phyloP scores from a whole-genome alignment of 164 flowering plant species.

The Aristolochia californica region DNA sequence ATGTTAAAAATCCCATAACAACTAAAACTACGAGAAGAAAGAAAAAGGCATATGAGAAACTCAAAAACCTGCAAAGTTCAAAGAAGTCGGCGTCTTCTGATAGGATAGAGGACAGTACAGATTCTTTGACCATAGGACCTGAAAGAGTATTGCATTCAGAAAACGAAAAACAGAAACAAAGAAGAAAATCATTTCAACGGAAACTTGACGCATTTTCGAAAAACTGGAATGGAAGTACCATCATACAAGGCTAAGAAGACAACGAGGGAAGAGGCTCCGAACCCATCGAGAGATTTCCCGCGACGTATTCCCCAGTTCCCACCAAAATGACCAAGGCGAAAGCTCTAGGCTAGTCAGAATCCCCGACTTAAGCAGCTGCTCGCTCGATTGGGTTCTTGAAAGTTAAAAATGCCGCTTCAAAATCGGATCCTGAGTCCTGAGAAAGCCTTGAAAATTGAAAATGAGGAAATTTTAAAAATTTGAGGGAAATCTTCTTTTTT shows the following conservation, averaged over 20 bases:
- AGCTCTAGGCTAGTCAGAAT: too few relatives aligned
- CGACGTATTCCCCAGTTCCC: slow-evolving; percentile 2
- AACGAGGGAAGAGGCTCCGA: slow-evolving; percentile 46
- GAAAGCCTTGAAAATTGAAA: too few relatives aligned
- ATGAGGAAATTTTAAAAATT: too few relatives aligned
- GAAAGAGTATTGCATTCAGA: slow-evolving; percentile 2
- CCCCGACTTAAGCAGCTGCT: too few relatives aligned
- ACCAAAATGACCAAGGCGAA: background rate
- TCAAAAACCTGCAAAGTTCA: slow-evolving; percentile 65
- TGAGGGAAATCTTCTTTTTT: too few relatives aligned
- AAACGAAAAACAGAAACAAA: background rate
- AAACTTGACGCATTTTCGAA: background rate
- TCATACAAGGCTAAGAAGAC: slow-evolving; percentile 81
- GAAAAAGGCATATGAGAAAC: background rate
- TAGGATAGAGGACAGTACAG: slow-evolving; percentile 77
- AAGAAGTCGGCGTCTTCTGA: slow-evolving; percentile 52
- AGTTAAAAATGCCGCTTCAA: too few relatives aligned
- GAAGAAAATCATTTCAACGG: background rate
- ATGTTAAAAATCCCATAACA: background rate
- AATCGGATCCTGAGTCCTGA: too few relatives aligned
- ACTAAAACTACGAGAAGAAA: background rate
- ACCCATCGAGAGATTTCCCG: slow-evolving; percentile 24
- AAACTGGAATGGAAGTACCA: slow-evolving; percentile 31
- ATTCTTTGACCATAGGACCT: slow-evolving; percentile 98
- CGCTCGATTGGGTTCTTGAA: too few relatives aligned